Conservation (phyloP, 768 basidiomycete species). For the Hirschioporus abietinus region DNA sequence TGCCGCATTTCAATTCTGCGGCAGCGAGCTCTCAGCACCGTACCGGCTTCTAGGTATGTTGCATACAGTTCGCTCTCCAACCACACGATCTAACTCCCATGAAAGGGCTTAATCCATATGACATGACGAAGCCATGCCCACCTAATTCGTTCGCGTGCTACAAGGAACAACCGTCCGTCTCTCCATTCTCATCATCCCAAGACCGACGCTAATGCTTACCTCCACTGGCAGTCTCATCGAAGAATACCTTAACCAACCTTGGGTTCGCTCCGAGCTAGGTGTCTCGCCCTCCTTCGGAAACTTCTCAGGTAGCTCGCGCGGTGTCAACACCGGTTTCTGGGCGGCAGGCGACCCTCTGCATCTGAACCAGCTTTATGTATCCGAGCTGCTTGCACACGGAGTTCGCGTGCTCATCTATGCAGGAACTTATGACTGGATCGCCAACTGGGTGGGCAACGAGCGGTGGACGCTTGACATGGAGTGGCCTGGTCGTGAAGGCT, state of each 20-base stretch:
- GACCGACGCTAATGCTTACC: conserved; percentile 34
- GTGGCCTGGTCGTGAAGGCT: conserved; percentile 29
- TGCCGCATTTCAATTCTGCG: conserved; percentile 64
- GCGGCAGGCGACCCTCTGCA: conserved; percentile 47
- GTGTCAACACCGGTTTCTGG: conserved; percentile 54
- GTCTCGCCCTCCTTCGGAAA: conserved; percentile 38
- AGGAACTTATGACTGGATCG: conserved; percentile 40
- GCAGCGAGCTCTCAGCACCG: conserved; percentile 41
- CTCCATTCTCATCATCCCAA: not conserved
- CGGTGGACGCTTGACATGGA: conserved; percentile 28
- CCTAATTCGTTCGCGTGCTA: not conserved
- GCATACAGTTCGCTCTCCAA: conserved; percentile 17
- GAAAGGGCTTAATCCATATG: conserved; percentile 47
- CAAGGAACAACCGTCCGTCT: not conserved
- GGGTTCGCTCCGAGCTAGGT: conserved; percentile 40
- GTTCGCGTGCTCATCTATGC: conserved; percentile 70
- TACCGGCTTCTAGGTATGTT: conserved; percentile 19
- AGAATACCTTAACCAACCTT: conserved; percentile 41
- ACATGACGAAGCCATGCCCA: conserved; percentile 44
- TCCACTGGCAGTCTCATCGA: conserved; percentile 33
- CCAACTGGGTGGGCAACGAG: conserved; percentile 26
- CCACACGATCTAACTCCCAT: conserved; percentile 1
- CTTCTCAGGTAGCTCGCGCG: conserved; percentile 51
- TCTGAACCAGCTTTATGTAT: conserved; percentile 52
- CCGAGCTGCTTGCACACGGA: conserved; percentile 69